Evolutionary conservation across 108 stramenopile genomes (phyloP).

Genomic region (Skeletonema grethae): DNA sequence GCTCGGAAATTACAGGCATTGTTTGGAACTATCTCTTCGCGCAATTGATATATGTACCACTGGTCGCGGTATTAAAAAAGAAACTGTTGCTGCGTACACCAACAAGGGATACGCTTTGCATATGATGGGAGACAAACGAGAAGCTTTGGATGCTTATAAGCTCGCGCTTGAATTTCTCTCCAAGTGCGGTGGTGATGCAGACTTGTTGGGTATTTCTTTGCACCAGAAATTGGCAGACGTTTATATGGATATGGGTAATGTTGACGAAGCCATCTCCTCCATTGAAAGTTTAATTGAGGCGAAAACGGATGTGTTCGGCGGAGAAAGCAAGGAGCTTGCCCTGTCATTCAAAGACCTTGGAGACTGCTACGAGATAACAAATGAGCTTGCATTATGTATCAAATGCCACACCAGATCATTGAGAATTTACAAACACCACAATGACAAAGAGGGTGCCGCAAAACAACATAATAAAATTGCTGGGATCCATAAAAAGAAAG

Average conservation of each 20-base stretch:
- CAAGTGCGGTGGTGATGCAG: constrained; percentile 4
- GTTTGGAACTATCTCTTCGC: constrained; percentile 24
- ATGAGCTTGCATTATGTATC: constrained; percentile 5
- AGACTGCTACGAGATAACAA: constrained; percentile 22
- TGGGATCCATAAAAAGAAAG: constrained; percentile 29
- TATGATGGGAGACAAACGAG: constrained; percentile 14
- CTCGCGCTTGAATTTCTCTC: constrained; percentile 30
- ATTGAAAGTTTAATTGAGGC: constrained; percentile 23
- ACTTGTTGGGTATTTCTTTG: constrained; percentile 28
- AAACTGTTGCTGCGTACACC: constrained; percentile 32
- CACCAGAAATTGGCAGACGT: constrained; percentile 34
- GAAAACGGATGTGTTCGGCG: constrained; percentile 20
- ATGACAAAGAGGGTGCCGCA: constrained; percentile 42
- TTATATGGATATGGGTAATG: constrained; percentile 15
- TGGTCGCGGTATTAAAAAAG: constrained; percentile 37
- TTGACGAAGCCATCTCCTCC: constrained; percentile 27
- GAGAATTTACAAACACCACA: constrained; percentile 39
- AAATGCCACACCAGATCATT: constrained; percentile 43
- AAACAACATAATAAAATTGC: constrained; percentile 46
- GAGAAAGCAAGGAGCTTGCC: constrained; percentile 33
- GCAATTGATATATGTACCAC: constrained; percentile 41
- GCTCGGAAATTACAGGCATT: constrained; percentile 37
- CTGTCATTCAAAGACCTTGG: constrained; percentile 31
- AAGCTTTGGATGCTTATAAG: constrained; percentile 28
- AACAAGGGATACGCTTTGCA: constrained; percentile 43